These are phyloP conservation scores for Pythium phragmitis DNA, from an alignment of 352 stramenopile genomes.

Conservation along the genomic window DNA sequence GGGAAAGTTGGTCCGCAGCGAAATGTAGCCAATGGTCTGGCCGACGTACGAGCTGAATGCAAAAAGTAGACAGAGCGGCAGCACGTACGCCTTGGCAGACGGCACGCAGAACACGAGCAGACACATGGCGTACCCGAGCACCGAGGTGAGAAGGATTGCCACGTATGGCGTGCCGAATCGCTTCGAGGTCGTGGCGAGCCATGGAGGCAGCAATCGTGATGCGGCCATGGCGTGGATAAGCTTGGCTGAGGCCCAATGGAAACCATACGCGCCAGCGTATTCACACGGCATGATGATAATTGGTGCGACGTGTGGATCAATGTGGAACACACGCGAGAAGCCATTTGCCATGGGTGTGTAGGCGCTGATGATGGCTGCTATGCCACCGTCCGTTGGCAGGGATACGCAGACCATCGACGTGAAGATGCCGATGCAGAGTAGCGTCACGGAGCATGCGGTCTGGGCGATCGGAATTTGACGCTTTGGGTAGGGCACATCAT, in stretches of 20 bases:
- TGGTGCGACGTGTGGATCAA: constrained; percentile 6
- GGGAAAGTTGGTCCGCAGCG: constrained; percentile 16
- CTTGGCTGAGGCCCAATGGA: constrained; percentile 14
- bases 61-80: constrained; percentile 25
- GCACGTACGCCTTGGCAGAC: constrained; percentile 1
- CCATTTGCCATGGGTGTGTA: constrained; percentile 7
- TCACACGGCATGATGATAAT: constrained; percentile 20
- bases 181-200: constrained; percentile 3
- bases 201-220: constrained; percentile 16
- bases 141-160: constrained; percentile 6
- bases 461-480: constrained; percentile 12
- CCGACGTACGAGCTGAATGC: constrained; percentile 31
- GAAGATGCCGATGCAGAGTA: constrained; percentile 9
- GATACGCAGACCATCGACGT: constrained; percentile 6
- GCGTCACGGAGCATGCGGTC: neutral
- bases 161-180: constrained; percentile 17
- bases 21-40: constrained; percentile 32
- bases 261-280: constrained; percentile 13
- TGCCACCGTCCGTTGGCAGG: neutral
- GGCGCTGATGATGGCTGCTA: neutral
- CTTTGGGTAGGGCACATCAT: constrained; percentile 9
- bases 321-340: constrained; percentile 11
- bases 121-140: constrained; percentile 20
- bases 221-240: constrained; percentile 13
- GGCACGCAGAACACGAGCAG: constrained; percentile 15